Evolutionary conservation across 345 rosid species (phyloP).

Genomic region (Syzygium grande): DNA sequence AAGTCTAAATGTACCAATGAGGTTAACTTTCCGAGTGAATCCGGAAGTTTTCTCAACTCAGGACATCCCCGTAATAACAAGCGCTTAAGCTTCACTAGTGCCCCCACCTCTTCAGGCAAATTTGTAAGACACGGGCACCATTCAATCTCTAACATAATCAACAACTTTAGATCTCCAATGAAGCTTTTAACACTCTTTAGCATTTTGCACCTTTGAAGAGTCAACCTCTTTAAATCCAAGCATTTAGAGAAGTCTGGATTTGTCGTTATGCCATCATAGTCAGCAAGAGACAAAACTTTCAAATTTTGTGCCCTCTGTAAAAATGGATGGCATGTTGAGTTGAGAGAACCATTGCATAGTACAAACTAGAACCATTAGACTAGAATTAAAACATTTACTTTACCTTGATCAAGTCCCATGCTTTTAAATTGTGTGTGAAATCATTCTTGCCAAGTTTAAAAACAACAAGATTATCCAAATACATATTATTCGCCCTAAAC

Average conservation of each 20-base stretch:
- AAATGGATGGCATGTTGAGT: not conserved
- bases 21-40: rapidly evolving
- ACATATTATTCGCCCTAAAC: rapidly evolving
- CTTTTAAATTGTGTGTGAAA: not conserved
- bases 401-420: not conserved
- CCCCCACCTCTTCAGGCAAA: not conserved
- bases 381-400: not conserved
- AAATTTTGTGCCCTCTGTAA: not conserved
- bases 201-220: rapidly evolving
- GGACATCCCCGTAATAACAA: not conserved
- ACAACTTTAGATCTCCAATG: rapidly evolving
- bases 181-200: not conserved
- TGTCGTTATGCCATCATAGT: rapidly evolving
- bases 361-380: rapidly evolving
- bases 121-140: not conserved
- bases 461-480: not conserved
- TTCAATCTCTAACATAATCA: rapidly evolving
- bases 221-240: not conserved
- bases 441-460: not conserved
- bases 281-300: not conserved
- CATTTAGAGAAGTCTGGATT: rapidly evolving
- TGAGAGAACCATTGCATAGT: not conserved
- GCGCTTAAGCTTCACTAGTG: not conserved
- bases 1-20: not conserved
- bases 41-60: not conserved